Evolutionary conservation across 2,329 filamentous ascomycete genomes (phyloP), one percentile per base, ranked within the genome.

Genomic region (Aspergillus thermomutatus): DNA sequence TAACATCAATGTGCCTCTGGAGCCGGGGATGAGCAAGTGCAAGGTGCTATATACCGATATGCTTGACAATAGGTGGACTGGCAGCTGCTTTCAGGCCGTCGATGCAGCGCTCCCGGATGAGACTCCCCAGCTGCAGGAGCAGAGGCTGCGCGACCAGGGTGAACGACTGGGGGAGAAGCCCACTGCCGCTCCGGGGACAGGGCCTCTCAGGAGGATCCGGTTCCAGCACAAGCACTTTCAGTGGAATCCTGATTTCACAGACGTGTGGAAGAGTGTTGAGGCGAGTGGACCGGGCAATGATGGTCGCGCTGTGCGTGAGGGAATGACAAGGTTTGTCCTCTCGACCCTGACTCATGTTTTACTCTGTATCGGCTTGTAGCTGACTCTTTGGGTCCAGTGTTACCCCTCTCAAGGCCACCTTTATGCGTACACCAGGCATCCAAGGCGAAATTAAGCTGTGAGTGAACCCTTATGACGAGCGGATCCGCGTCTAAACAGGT

Each of bases 31-130:
- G 1, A 87, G 87, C 64, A 71, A 78, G 19, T 82, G 83, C 53
- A 91, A 90, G 75, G 86, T 92, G 3, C 68, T 94, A n/a, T 96
- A 87, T 77, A 93, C 94, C 2, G 79, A 85, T 59, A 89, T 97
- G 82, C 77, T 97, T 67, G 91, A 96, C 76, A 99, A 97, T 73
- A 87, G 88, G 69, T 99, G 94, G 94, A 80, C 80, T n/a, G 90
- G 89, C 3, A 90, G 89, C 56, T 96, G 91, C 69, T 97, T 97
- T 74, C 82, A 91, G 65, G 92, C 91, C 70, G 81, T 93, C 28
- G 87, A 87, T 49, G 82, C 83, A 11, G 79, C 81, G 2, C 83
- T 82, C 3, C 85, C 80, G 21, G 80, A 88, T 52, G 83, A 86
- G 55, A 75, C 77, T 17, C 75, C 82, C 0, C 84, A 85, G 17